Conservation (phyloP, 345 rosid genomes). For the Salix caprea region DNA sequence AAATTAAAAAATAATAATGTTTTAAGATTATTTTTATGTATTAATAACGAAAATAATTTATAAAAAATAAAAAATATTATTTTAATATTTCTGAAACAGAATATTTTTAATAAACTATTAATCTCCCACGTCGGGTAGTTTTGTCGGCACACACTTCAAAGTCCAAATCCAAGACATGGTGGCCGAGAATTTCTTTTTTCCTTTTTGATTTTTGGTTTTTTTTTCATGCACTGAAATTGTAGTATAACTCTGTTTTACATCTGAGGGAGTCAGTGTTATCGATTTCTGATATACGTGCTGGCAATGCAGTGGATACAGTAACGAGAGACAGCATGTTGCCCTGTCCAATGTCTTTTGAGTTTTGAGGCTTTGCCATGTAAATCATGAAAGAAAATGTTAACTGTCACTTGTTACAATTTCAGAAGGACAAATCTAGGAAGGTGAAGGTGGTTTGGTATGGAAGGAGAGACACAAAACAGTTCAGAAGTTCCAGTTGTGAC, state of each 20-base stretch:
- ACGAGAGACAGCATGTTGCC: background rate
- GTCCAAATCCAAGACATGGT: background rate
- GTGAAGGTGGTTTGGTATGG: conserved; percentile 41
- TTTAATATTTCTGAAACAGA: too few species aligned
- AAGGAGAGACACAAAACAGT: conserved; percentile 42
- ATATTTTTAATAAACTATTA: too few species aligned
- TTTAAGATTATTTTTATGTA: too few species aligned
- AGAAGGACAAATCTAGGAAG: background rate
- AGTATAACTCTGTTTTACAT: background rate
- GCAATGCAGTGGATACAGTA: too few species aligned
- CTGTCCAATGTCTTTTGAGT: background rate
- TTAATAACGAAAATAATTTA: too few species aligned
- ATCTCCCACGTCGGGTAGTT: background rate
- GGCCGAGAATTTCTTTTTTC: background rate
- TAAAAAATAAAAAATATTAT: too few species aligned
- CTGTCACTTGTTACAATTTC: background rate
- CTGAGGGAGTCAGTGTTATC: background rate
- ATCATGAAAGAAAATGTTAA: background rate
- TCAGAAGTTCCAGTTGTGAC: conserved; percentile 56
- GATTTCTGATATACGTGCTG: background rate
- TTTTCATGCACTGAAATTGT: background rate
- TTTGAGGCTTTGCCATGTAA: background rate
- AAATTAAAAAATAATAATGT: too few species aligned
- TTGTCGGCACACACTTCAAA: background rate
- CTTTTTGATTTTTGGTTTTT: background rate